Evolutionary conservation across 2,329 filamentous ascomycete species (phyloP).

Genomic region (Colletotrichum lupini): DNA sequence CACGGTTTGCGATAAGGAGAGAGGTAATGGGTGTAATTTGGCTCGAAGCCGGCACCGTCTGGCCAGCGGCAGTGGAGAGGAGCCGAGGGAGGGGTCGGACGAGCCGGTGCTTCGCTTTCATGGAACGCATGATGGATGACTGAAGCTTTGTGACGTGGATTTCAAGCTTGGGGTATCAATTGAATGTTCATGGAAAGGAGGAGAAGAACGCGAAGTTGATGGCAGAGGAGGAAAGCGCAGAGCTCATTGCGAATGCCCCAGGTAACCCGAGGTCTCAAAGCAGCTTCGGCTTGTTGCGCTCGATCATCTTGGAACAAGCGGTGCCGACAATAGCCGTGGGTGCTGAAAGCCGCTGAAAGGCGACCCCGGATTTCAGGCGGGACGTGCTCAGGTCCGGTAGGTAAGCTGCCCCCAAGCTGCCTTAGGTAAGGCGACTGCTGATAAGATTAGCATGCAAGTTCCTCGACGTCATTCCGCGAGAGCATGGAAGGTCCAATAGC

Average conservation of each 20-base stretch:
- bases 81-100: conserved; percentile 56
- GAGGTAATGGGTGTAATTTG: conserved; percentile 71
- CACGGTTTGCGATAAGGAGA: conserved; percentile 94
- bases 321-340: conserved; percentile 34
- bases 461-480: conserved; percentile 21
- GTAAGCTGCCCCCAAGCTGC: neutral
- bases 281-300: conserved; percentile 22
- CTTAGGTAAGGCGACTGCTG: neutral
- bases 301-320: neutral
- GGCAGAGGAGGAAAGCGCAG: neutral
- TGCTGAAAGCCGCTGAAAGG: conserved; percentile 30
- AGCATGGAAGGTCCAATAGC: neutral
- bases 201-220: neutral
- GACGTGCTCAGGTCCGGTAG: neutral
- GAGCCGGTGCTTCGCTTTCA: conserved; percentile 62
- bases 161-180: neutral
- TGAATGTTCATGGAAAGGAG: neutral
- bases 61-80: conserved; percentile 41
- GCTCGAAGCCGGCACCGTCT: conserved; percentile 28
- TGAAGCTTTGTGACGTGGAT: neutral
- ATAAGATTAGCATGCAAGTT: conserved; percentile 22
- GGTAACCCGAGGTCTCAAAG: conserved; percentile 30
- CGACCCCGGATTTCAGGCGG: conserved; percentile 18
- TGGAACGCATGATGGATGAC: conserved; percentile 61
- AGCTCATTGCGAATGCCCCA: neutral